Conservation (phyloP, 164 flowering plant genomes). For the Akebia trifoliata region DNA sequence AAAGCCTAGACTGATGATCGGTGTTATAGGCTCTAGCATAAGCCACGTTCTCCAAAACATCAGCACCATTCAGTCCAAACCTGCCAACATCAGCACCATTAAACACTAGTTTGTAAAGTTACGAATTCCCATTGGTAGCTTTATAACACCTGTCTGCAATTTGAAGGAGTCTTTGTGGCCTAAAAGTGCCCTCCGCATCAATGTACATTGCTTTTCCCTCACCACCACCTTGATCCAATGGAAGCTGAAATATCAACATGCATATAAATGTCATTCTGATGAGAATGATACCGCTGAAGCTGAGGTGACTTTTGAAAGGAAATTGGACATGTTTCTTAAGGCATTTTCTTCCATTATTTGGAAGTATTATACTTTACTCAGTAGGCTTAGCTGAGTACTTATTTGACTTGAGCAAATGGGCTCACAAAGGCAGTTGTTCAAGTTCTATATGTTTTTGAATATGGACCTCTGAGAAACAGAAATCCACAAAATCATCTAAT, state of each 20-base stretch:
- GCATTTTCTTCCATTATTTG: too few species aligned
- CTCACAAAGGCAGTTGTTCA: too few species aligned
- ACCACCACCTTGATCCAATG: conserved; percentile 98
- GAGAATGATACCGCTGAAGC: background rate
- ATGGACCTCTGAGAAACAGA: too few species aligned
- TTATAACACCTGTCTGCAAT: conserved; percentile 80
- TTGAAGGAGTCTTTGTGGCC: conserved; percentile 89
- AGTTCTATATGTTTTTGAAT: too few species aligned
- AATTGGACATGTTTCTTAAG: too few species aligned
- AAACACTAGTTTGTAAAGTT: background rate
- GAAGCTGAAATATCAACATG: conserved; percentile 57
- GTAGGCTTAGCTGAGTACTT: too few species aligned
- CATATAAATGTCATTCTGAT: background rate
- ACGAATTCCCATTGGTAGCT: conserved; percentile 3
- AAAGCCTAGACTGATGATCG: conserved; percentile 94
- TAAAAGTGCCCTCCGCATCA: conserved; percentile 96
- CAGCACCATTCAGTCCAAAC: conserved; percentile 89
- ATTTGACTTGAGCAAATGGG: too few species aligned
- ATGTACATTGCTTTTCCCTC: conserved; percentile 98
- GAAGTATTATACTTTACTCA: too few species aligned
- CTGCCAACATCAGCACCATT: conserved; percentile 32
- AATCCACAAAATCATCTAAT: too few species aligned
- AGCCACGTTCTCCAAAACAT: conserved; percentile 96
- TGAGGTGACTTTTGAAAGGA: background rate
- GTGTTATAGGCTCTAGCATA: conserved; percentile 99